Evolutionary conservation across 129 eudicot species (phyloP).

Genomic region (Heracleum sosnowskyi): DNA sequence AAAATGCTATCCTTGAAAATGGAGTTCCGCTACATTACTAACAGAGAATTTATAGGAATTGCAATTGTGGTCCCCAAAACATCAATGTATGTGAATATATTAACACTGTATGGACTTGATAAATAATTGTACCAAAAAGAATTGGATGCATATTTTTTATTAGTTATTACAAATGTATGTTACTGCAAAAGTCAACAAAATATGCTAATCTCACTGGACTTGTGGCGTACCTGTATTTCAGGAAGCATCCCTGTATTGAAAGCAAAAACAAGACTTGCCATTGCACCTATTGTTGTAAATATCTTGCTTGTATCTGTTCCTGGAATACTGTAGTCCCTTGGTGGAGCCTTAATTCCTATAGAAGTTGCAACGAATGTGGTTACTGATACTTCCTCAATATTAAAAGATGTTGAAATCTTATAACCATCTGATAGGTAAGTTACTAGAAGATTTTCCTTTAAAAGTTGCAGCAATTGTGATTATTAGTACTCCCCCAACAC

Average conservation of each 20-base stretch:
- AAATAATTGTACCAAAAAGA: background rate
- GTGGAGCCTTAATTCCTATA: conserved; percentile 62
- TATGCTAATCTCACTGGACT: background rate
- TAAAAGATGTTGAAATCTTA: background rate
- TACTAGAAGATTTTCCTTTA: background rate
- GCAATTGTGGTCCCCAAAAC: background rate
- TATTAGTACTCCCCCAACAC: background rate
- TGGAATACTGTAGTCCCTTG: conserved; percentile 69
- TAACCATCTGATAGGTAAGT: background rate
- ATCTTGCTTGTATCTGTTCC: conserved; percentile 39
- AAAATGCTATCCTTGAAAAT: background rate
- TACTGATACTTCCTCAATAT: background rate
- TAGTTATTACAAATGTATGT: background rate
- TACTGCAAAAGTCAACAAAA: background rate
- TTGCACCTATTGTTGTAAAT: conserved; percentile 79
- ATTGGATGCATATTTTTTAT: background rate
- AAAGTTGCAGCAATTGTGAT: background rate
- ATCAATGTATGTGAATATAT: background rate
- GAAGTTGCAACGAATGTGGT: background rate
- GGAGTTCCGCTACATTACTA: background rate
- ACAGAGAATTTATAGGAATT: background rate
- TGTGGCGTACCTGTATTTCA: conserved; percentile 70
- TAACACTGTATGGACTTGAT: background rate
- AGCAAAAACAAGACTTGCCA: conserved; percentile 81
- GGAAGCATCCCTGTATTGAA: conserved; percentile 99